Conservation (phyloP, 345 rosid genomes). For the Turnera subulata region DNA sequence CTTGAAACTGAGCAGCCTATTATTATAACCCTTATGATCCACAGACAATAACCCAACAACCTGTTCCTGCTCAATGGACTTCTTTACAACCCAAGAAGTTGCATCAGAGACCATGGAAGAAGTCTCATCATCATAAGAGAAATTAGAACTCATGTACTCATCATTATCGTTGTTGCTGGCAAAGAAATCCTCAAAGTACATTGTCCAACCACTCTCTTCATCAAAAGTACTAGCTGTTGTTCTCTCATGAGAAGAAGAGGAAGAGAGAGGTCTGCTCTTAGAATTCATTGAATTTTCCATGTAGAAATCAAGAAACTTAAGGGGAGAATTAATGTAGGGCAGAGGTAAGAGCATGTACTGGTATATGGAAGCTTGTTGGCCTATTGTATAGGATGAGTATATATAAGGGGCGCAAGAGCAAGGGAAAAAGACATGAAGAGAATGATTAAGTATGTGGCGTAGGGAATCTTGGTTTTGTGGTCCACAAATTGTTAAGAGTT, state of each 20-base stretch:
- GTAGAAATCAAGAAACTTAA: background rate
- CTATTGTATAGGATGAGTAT: slow-evolving; percentile 3
- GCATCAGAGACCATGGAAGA: slow-evolving; percentile 41
- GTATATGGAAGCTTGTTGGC: slow-evolving; percentile 1
- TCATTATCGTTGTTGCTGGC: slow-evolving; percentile 13
- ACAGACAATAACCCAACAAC: background rate
- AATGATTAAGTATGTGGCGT: background rate
- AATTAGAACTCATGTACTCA: slow-evolving; percentile 1
- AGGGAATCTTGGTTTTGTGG: slow-evolving; percentile 6
- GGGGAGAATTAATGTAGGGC: too few species aligned
- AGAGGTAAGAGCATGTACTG: background rate
- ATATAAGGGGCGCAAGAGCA: slow-evolving; percentile 3
- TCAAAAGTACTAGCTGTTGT: slow-evolving; percentile 1
- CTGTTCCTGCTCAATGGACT: background rate
- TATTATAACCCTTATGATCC: slow-evolving; percentile 4
- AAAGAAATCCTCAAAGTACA: slow-evolving; percentile 48
- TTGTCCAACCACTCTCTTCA: slow-evolving; percentile 64
- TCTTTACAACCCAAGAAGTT: slow-evolving; percentile 31
- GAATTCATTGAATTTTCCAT: slow-evolving; percentile 24
- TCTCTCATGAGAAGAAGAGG: background rate
- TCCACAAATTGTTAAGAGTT: slow-evolving; percentile 4
- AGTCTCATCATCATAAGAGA: slow-evolving; percentile 9
- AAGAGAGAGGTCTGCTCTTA: slow-evolving; percentile 1
- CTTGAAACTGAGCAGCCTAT: slow-evolving; percentile 27
- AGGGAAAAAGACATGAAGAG: slow-evolving; percentile 3